Conservation (phyloP, 306 rosid species). For the Vigna unguiculata region DNA sequence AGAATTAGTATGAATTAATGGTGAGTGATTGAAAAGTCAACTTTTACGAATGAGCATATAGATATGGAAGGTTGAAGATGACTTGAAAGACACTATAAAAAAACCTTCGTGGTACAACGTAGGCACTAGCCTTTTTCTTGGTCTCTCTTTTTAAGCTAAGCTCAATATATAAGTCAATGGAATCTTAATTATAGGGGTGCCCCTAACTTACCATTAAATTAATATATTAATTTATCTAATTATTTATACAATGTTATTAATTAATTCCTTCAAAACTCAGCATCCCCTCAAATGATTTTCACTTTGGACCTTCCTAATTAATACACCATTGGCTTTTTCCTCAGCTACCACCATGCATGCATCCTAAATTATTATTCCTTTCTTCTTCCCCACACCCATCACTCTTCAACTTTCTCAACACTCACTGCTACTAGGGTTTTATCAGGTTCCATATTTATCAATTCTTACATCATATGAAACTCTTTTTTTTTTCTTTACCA, state of each 20-base stretch:
- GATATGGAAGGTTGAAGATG: background rate
- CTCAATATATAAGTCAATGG: background rate
- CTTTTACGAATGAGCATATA: background rate
- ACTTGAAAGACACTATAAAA: background rate
- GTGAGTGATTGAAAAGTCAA: background rate
- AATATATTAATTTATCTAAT: background rate
- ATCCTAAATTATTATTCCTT: background rate
- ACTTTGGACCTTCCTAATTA: conserved; percentile 27
- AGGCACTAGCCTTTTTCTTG: background rate
- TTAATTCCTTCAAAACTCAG: conserved; percentile 21
- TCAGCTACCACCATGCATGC: background rate
- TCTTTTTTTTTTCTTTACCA: too few species aligned
- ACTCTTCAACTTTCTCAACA: background rate
- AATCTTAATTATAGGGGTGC: conserved; percentile 11
- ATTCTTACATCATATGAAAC: too few species aligned
- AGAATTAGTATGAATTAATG: background rate
- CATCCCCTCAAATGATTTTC: background rate
- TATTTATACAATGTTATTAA: background rate
- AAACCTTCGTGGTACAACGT: background rate
- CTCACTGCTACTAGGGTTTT: background rate
- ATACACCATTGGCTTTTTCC: background rate
- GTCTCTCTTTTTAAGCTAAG: background rate
- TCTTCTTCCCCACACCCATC: background rate
- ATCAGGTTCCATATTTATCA: too few species aligned
- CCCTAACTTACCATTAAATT: background rate